Base-by-base conservation (phyloP, 805 yeast species). In the Lachancea thermotolerans region DNA sequence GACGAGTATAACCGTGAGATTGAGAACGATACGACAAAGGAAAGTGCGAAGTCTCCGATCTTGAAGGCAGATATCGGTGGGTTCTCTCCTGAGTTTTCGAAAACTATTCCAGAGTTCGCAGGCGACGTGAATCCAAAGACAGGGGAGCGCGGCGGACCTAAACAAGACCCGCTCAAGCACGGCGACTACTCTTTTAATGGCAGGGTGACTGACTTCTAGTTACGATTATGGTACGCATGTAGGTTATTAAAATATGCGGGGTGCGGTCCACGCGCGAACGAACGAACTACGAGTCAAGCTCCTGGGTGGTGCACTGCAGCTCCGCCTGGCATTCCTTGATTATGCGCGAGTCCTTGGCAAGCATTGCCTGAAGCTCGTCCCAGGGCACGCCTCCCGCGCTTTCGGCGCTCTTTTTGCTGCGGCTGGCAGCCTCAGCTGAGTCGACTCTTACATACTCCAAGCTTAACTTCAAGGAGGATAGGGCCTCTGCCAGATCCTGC, bases 111-210 rank as follows among this genome's bases (percentile, higher is more conserved):
- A 2, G 99, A 93, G 59, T 93, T 93, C 60, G 96, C 90, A 65
- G 99, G 99, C 1, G 90, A 89, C 50, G 79, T 74, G 14, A 93
- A 93, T 60, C 99, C 99, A 0, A 75, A 71, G 47, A 93, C 99
- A 0, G 99, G 99, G 2, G 99, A 93, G 66, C 73, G 83, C 17
- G 96, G 96, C 39, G 99, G 99, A 0, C 99, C 99, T 21, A 93
- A 93, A 59, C 98, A 93, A 64, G 97, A 93, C 59, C 99, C 99
- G 0, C 72, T 88, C 51, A 79, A 81, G 56, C 91, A 87, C 56
- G 89, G 89, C 14, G 98, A 90, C 57, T 93, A 95, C 78, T 82
- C 96, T 8, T 93, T 83, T 65, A 91, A 93, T 59, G 99, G 99
- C 0, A 78, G 98, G 60, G 96, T 88, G 28, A 91, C 98, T 1